Percentiles rank a stretch among this genome's conserved stretches.
Evolutionary conservation across 2,329 filamentous ascomycete species (phyloP).

Genomic region (Fusarium chlamydosporum): DNA sequence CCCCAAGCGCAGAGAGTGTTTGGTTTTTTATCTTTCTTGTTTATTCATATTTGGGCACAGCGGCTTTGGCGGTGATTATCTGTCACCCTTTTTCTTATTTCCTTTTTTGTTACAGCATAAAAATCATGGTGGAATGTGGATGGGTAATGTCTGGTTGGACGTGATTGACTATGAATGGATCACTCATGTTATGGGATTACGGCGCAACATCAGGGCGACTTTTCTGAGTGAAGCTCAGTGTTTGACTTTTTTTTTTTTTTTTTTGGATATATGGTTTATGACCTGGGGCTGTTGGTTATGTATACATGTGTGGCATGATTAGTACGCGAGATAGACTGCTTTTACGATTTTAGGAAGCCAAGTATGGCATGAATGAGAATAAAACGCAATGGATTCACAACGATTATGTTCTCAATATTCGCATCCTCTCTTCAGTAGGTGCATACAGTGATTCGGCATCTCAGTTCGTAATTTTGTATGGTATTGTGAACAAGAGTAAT

Average conservation of each 20-base stretch:
- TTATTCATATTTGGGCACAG: slow-evolving; percentile 27
- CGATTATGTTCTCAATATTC: not conserved
- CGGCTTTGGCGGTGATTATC: slow-evolving; percentile 18
- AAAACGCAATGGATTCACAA: slow-evolving; percentile 9
- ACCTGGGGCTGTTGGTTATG: slow-evolving; percentile 2
- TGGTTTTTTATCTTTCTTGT: slow-evolving; percentile 23
- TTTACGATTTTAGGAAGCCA: slow-evolving; percentile 19
- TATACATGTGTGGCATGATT: slow-evolving; percentile 18
- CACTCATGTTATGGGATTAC: slow-evolving; percentile 28
- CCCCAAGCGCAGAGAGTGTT: slow-evolving; percentile 2
- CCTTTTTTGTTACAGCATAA: slow-evolving; percentile 24
- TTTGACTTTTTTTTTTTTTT: not conserved
- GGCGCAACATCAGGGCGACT: slow-evolving; percentile 38
- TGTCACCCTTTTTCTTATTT: slow-evolving; percentile 4
- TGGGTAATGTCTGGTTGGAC: slow-evolving; percentile 26
- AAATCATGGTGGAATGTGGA: slow-evolving; percentile 29
- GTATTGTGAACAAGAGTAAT: too few species aligned
- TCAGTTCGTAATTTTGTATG: too few species aligned
- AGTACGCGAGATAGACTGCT: slow-evolving; percentile 30
- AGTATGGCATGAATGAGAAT: slow-evolving; percentile 31
- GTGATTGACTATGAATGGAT: slow-evolving; percentile 26
- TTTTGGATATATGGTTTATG: slow-evolving; percentile 14
- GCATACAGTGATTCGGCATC: not conserved
- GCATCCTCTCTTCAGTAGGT: not conserved
- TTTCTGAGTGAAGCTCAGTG: not conserved